Base-by-base conservation (phyloP, 169 alveolate species). In the Hepatocystis sp. region DNA sequence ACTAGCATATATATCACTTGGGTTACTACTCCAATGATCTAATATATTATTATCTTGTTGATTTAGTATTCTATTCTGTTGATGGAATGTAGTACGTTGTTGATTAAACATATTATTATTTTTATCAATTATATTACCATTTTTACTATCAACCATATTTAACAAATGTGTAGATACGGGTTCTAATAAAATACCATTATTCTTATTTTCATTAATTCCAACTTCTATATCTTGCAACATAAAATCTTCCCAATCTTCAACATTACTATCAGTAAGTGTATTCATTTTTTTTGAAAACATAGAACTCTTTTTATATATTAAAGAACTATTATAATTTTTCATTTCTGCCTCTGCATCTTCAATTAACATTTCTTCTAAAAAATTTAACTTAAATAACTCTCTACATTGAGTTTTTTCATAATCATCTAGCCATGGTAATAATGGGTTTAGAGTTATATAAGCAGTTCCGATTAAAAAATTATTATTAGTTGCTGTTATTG, bases 341-440 rank as follows among this genome's bases (percentile, higher is more conserved):
- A 88, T 52, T 13, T 89, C 94, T 13, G 84, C 78, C 25, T 90
- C 95, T 8, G 92, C 95, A 30, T 91, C 96, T 56, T 92, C 93
- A 7, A 92, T 90, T 44, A 92, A 63, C 21, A 92, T 92, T 15
- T 92, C 95, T 58, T 94, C 96, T 15, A 91, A 66, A 23, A 92
- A 81, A 52, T 94, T 93, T 55, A 92, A 67, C 36, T 88, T 85
- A 60, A 94, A 94, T 44, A 91, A 67, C 13, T 92, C 96, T 40
- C 34, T 49, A 39, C 92, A 91, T 66, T 90, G 91, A 1, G 67
- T 84, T 40, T 92, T 84, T 47, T 94, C 97, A 36, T 90, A 90
- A 21, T 84, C 66, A 8, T 91, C 91, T 55, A 94, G 71, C 97
- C 97, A 94, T 1, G 97, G 97, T 47, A 94, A 84, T 27, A 92